Percentiles rank a stretch among this genome's conserved stretches.
phyloP scores from a whole-genome alignment of 495 filamentous ascomycete species.

The Trichoderma gamsii region DNA sequence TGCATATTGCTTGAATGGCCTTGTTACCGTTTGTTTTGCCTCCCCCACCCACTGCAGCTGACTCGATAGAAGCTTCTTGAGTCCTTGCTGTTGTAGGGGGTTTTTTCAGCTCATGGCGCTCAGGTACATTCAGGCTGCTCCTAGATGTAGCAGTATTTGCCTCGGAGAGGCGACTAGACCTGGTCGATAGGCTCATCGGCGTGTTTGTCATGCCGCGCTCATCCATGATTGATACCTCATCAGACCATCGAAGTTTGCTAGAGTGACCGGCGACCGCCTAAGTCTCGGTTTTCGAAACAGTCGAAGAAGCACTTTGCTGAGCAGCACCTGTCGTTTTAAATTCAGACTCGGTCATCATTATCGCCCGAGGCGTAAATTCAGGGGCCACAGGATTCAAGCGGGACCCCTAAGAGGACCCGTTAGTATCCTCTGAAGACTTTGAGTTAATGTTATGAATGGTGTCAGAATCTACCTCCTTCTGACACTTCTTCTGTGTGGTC shows the following conservation, averaged over 20 bases:
- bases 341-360: not conserved
- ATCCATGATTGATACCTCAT: conserved; percentile 8
- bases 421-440: conserved; percentile 38
- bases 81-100: too few relatives aligned
- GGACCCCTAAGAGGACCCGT: conserved; percentile 39
- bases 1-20: not conserved
- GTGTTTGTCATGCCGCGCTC: not conserved
- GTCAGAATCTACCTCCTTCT: conserved; percentile 44
- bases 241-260: conserved; percentile 13
- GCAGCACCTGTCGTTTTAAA: not conserved
- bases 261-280: conserved; percentile 3
- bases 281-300: not conserved
- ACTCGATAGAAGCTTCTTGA: not conserved
- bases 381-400: conserved; percentile 50
- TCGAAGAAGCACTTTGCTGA: not conserved
- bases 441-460: conserved; percentile 26
- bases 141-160: not conserved
- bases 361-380: conserved; percentile 44
- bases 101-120: not conserved
- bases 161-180: conserved; percentile 1
- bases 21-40: not conserved
- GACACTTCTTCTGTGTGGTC: conserved; percentile 25
- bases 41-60: not conserved
- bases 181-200: conserved; percentile 14
- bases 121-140: not conserved